Evolutionary conservation across 805 yeast species (phyloP), one percentile per base, ranked within the genome.

Genomic region (Sporopachydermia quercuum): DNA sequence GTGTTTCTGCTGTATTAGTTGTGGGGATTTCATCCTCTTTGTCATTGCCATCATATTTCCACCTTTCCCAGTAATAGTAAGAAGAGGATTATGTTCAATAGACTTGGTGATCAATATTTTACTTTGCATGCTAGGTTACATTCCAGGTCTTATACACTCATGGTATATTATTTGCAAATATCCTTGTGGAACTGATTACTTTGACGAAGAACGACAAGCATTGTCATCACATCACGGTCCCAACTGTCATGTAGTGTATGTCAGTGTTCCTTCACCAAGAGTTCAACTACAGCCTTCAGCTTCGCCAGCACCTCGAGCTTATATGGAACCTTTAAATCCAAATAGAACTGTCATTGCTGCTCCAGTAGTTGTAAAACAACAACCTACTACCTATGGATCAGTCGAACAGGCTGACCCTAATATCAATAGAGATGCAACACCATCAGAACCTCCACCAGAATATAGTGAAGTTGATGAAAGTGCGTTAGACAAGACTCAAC

Each of bases 111-210:
- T 78, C 44, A 77, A 77, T 52, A 57, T 74, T 19, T 47, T 76
- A 18, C 65, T 78, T 50, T 71, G 83, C 4, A 46, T 70, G 40
- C 58, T 78, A 42, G 83, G 82, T 17, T 75, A 70, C 49, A 57
- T 78, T 37, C 86, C 86, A 2, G 86, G 83, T 43, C 67, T 76
- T 39, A 53, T 78, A 13, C 84, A 78, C 49, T 77, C 84, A 3
- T 58, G 77, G 38, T 77, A 71, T 50, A 62, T 77, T 37, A 71
- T 74, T 35, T 47, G 60, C 41, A 56, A 47, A 48, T 55, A 60
- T 43, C 49, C 45, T 17, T 44, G 43, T 16, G 50, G 42, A 40
- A 52, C 47, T 35, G 47, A 41, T 35, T 47, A 48, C 27, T 44
- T 41, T 36, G 27, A 40, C 38, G 17, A 17, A 19, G 19, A 16